Conservation (phyloP, 2,329 filamentous ascomycete genomes). For the Westerdykella ornata region DNA sequence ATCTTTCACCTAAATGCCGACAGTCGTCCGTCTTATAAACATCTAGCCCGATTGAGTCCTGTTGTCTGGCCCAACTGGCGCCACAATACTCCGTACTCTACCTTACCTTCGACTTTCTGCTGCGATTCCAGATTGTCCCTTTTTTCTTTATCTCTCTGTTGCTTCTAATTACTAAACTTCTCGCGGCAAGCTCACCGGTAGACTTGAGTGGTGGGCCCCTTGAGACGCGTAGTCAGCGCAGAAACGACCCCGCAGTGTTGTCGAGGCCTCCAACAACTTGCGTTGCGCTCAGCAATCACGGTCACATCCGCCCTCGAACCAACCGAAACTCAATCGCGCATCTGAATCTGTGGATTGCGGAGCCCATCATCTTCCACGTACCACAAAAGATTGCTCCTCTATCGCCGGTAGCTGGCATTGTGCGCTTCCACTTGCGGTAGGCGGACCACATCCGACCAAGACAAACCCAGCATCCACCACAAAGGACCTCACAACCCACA, state of each 20-base stretch:
- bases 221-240: too few relatives aligned
- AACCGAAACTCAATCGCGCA: neutral
- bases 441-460: too few relatives aligned
- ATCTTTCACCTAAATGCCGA: too few relatives aligned
- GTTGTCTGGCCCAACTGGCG: too few relatives aligned
- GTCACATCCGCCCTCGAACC: neutral
- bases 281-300: neutral
- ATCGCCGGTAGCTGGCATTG: neutral
- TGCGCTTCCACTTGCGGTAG: neutral
- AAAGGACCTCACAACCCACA: neutral
- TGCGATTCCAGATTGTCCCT: neutral
- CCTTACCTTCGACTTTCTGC: too few relatives aligned
- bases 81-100: too few relatives aligned
- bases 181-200: neutral
- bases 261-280: neutral
- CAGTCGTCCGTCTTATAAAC: too few relatives aligned
- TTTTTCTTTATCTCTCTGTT: neutral
- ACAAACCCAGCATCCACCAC: too few relatives aligned
- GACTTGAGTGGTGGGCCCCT: too few relatives aligned
- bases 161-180: neutral
- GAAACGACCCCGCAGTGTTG: neutral
- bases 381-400: neutral
- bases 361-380: neutral
- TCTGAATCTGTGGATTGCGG: neutral
- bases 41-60: too few relatives aligned